phyloP scores from a whole-genome alignment of 805 yeast genomes.

The Candida suzukii region DNA sequence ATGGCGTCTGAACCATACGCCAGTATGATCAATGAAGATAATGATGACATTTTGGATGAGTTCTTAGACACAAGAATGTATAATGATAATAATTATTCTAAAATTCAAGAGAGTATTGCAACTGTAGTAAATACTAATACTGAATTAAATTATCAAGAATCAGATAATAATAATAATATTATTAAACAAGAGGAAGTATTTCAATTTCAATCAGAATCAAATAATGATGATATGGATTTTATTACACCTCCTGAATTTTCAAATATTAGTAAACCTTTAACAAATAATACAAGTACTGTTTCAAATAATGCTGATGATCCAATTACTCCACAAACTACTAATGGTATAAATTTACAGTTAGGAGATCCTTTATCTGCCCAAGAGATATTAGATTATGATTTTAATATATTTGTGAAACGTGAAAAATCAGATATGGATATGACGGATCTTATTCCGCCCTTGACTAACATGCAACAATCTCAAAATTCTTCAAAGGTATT shows the following conservation, averaged over 20 bases:
- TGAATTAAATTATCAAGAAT: too few species aligned
- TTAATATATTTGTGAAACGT: constrained; percentile 6
- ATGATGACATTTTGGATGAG: constrained; percentile 48
- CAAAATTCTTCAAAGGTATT: too few species aligned
- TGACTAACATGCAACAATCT: too few species aligned
- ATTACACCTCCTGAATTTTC: constrained; percentile 3
- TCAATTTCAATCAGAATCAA: too few species aligned
- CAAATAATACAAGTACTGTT: neutral
- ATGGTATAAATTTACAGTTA: neutral
- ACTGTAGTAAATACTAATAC: too few species aligned
- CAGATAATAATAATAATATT: too few species aligned
- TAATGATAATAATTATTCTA: constrained; percentile 17
- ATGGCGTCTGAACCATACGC: neutral
- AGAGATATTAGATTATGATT: neutral
- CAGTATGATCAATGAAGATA: neutral
- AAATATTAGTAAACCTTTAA: neutral
- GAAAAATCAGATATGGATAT: constrained; percentile 3
- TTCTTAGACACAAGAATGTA: constrained; percentile 47
- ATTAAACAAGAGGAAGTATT: too few species aligned
- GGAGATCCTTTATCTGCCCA: neutral
- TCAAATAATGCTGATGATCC: neutral
- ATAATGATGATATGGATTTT: too few species aligned
- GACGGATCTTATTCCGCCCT: neutral
- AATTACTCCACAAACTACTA: neutral
- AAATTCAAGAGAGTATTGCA: too few species aligned